These are phyloP conservation scores for Pascua sp. DNA, from an alignment of 1,284 basidiomycete genomes.

Conservation along the genomic window DNA sequence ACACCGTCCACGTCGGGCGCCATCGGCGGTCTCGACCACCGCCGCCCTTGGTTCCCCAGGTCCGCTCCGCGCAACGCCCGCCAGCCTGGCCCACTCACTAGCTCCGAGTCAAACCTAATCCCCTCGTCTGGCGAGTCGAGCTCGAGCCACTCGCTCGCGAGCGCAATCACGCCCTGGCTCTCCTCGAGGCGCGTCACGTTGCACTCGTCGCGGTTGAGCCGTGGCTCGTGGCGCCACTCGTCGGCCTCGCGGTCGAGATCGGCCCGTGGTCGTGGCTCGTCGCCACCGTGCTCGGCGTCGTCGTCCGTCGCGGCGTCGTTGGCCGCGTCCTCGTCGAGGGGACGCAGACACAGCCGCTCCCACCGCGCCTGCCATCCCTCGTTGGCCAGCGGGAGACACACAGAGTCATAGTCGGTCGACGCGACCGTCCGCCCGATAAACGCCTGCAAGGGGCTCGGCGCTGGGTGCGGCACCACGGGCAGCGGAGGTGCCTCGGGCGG, in stretches of 20 bases:
- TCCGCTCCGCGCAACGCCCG: too few relatives aligned
- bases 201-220: slow-evolving; percentile 77
- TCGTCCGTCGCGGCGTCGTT: slow-evolving; percentile 12
- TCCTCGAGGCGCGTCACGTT: slow-evolving; percentile 89
- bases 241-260: slow-evolving; percentile 71
- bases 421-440: slow-evolving; percentile 34
- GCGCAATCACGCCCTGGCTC: slow-evolving; percentile 68
- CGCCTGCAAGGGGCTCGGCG: slow-evolving; percentile 39
- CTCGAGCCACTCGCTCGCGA: slow-evolving; percentile 91
- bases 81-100: slow-evolving; percentile 57
- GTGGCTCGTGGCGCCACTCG: slow-evolving; percentile 77
- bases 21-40: background rate
- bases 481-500: slow-evolving; percentile 31
- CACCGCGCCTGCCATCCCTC: slow-evolving; percentile 81
- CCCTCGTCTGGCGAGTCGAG: slow-evolving; percentile 90
- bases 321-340: slow-evolving; percentile 55
- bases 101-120: slow-evolving; percentile 91
- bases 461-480: slow-evolving; percentile 31
- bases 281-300: slow-evolving; percentile 11
- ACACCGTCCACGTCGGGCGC: too few relatives aligned
- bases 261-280: slow-evolving; percentile 10
- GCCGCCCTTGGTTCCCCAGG: too few relatives aligned
- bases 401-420: slow-evolving; percentile 53
- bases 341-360: slow-evolving; percentile 75
- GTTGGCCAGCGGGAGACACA: slow-evolving; percentile 84